phyloP scores from a whole-genome alignment of 768 basidiomycete species.

The Infundibulicybe gibba region DNA sequence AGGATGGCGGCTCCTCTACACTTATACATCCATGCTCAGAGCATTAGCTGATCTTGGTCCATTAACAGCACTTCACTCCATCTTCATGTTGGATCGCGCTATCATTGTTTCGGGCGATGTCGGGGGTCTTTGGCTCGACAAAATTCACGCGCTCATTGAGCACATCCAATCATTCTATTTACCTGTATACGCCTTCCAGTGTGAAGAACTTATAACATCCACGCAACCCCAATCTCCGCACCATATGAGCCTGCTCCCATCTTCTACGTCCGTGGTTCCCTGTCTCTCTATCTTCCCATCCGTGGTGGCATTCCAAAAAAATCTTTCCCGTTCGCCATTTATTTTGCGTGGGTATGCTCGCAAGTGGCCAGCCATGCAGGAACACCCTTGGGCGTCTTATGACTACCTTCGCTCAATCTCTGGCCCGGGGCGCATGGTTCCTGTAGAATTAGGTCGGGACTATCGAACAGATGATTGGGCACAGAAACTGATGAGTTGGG shows the following conservation, averaged over 20 bases:
- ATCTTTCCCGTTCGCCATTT: conserved; percentile 56
- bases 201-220: neutral
- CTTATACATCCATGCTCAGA: conserved; percentile 67
- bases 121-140: conserved; percentile 53
- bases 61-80: conserved; percentile 32
- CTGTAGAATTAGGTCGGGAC: conserved; percentile 85
- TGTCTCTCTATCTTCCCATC: conserved; percentile 50
- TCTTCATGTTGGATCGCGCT: conserved; percentile 69
- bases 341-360: conserved; percentile 59
- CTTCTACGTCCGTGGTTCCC: conserved; percentile 30
- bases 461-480: conserved; percentile 82
- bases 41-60: conserved; percentile 34
- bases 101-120: conserved; percentile 83
- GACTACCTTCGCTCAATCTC: conserved; percentile 67
- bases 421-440: conserved; percentile 82
- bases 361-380: conserved; percentile 77
- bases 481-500: conserved; percentile 76
- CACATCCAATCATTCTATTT: conserved; percentile 46
- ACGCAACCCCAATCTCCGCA: conserved; percentile 1
- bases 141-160: conserved; percentile 61
- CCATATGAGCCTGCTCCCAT: conserved; percentile 6
- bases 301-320: conserved; percentile 47
- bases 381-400: conserved; percentile 66
- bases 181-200: conserved; percentile 1
- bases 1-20: conserved; percentile 70